Base-by-base conservation (phyloP, 352 stramenopile genomes). In the Pythium dissotocum region DNA sequence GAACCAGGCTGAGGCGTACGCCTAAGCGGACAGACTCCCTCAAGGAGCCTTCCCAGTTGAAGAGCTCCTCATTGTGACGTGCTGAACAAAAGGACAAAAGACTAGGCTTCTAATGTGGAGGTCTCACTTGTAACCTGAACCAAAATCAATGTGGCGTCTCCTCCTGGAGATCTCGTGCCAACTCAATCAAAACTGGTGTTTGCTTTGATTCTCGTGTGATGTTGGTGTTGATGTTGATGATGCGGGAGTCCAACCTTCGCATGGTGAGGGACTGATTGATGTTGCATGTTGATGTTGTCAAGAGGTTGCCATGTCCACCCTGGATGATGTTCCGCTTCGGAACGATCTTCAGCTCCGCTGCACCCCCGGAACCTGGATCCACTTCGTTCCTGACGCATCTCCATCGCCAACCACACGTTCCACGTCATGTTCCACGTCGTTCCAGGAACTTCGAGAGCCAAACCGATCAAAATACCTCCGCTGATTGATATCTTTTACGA, bases 1-100 rank as follows among this genome's bases (percentile, higher is more conserved):
- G 69, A 68, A 68, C 38, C 53, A 73, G 53, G 58, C 67, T 5
- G 76, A 80, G 68, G 76, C 76, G 24, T 83, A 77, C 68, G 76
- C 76, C 26, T 83, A 77, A 69, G 51, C 36, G n/a, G 53, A 18
- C 32, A 33, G 42, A 51, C 21, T 42, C 21, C 13, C 10, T 36
- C 18, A 14, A n/a, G 58, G n/a, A 56, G 14, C 51, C 16, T 7
- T 5, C 51, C 33, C n/a, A n/a, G n/a, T n/a, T 12, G 30, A 33
- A 65, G 59, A 51, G 46, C 49, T 66, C 51, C 8, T 12, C 51
- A 21, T 24, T 21, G 51, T 44, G 52, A 32, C 44, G 44, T 52
- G n/a, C n/a, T 52, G 44, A 52, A 52, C 44, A 30, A 52, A 32
- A 52, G 44, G 18, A 52, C 21, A 28, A 52, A 52, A 52, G 21